phyloP scores from a whole-genome alignment of 2,329 filamentous ascomycete genomes.

The Fusarium tjaetaba region DNA sequence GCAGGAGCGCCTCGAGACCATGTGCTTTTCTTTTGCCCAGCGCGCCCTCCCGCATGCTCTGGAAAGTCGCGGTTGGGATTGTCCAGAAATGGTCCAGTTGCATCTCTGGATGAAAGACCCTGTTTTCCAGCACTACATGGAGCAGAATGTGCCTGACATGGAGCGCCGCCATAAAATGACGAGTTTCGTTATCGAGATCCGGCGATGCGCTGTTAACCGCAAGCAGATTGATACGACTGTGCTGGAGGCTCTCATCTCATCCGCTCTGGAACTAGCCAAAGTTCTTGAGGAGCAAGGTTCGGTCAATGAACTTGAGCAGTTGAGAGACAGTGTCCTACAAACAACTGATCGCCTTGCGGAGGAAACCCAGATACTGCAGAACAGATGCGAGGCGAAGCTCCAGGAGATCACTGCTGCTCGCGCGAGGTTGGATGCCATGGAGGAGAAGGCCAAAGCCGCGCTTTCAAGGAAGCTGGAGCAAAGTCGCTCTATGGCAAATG shows the following conservation, averaged over 20 bases:
- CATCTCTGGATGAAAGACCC: not conserved
- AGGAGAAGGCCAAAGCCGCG: not conserved
- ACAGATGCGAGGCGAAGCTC: not conserved
- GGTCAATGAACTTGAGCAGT: accelerated
- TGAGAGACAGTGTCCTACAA: accelerated
- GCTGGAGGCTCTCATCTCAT: accelerated
- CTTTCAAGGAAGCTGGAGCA: not conserved
- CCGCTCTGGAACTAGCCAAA: accelerated
- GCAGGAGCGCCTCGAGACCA: not conserved
- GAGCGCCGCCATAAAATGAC: not conserved
- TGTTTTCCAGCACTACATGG: accelerated
- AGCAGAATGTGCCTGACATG: accelerated
- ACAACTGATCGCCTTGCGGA: not conserved
- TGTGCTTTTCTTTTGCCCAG: not conserved
- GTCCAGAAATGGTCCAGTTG: not conserved
- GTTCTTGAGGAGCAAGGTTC: accelerated
- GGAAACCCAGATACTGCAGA: not conserved
- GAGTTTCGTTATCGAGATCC: not conserved
- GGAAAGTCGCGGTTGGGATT: not conserved
- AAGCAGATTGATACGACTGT: accelerated
- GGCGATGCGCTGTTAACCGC: not conserved
- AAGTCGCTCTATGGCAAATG: not conserved
- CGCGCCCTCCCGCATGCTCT: not conserved
- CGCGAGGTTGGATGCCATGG: not conserved
- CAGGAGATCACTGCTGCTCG: not conserved